A percentile compares a stretch with the other conserved stretches of the same genome.
phyloP scores from a whole-genome alignment of 2,329 filamentous ascomycete species.

The Alternaria rosae region DNA sequence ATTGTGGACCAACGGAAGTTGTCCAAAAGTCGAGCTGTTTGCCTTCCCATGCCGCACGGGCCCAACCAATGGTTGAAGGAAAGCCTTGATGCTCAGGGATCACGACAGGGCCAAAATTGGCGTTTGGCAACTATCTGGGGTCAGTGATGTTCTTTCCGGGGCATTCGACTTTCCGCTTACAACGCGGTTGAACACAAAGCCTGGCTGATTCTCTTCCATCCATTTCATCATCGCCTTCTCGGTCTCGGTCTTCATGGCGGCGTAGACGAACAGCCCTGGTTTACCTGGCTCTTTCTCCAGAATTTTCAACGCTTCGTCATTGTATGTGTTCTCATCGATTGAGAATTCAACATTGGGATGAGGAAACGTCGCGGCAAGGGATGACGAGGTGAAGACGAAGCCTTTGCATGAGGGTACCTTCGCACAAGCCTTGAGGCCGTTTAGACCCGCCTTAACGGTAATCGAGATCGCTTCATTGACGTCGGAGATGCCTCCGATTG shows the following conservation, averaged over 20 bases:
- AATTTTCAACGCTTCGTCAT: constrained; percentile 44
- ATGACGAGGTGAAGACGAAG: constrained; percentile 56
- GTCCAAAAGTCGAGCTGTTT: constrained; percentile 43
- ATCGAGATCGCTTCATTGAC: constrained; percentile 53
- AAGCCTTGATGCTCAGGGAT: constrained; percentile 43
- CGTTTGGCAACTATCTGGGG: constrained; percentile 38
- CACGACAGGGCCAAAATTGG: constrained; percentile 49
- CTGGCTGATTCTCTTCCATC: constrained; percentile 52
- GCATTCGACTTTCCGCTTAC: constrained; percentile 14
- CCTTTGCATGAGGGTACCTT: constrained; percentile 53
- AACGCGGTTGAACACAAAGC: constrained; percentile 55
- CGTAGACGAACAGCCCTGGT: constrained; percentile 49
- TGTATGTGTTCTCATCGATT: constrained; percentile 48
- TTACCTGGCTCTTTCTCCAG: constrained; percentile 32
- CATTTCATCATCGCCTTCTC: constrained; percentile 59
- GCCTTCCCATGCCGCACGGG: constrained; percentile 29
- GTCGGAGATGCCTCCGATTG: constrained; percentile 47
- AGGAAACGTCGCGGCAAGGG: constrained; percentile 46
- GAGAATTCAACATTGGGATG: constrained; percentile 45
- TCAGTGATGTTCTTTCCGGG: neutral
- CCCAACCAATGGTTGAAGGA: constrained; percentile 40
- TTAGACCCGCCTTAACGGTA: constrained; percentile 47
- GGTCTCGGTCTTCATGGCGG: constrained; percentile 56
- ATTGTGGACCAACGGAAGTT: constrained; percentile 20
- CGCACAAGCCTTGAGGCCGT: constrained; percentile 53